Conservation (phyloP, 1,139 yeast genomes). For the Geotrichum bryndzae region DNA sequence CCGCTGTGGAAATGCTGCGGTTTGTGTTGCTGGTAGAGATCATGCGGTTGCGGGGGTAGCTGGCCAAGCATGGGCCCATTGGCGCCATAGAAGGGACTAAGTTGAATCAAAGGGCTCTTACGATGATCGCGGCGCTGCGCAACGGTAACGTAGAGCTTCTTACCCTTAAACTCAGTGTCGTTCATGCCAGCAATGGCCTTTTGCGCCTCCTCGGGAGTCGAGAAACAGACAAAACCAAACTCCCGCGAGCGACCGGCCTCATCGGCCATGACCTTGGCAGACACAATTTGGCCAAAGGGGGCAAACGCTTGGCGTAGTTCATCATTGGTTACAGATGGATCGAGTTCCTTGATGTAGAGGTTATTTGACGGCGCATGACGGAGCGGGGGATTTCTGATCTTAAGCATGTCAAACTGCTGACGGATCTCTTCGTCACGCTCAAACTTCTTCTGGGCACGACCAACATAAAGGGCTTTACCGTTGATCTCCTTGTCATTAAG, state of each 20-base stretch:
- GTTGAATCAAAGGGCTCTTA: constrained; percentile 32
- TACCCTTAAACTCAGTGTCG: constrained; percentile 78
- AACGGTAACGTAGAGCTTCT: constrained; percentile 85
- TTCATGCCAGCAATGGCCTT: constrained; percentile 89
- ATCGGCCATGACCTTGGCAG: constrained; percentile 87
- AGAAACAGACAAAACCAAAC: constrained; percentile 91
- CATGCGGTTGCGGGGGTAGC: neutral
- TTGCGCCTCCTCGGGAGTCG: constrained; percentile 87
- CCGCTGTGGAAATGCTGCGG: neutral
- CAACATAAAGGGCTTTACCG: constrained; percentile 73
- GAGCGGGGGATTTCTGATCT: neutral
- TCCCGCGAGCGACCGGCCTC: constrained; percentile 86
- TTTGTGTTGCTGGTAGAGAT: neutral
- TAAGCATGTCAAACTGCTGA: constrained; percentile 50
- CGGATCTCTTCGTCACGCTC: constrained; percentile 85
- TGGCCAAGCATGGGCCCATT: constrained; percentile 11
- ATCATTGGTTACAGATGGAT: constrained; percentile 75
- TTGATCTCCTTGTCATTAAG: constrained; percentile 70
- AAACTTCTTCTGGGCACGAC: constrained; percentile 90
- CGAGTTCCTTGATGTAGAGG: constrained; percentile 84
- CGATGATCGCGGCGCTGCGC: constrained; percentile 84
- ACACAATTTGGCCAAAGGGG: constrained; percentile 81
- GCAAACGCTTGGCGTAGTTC: constrained; percentile 74
- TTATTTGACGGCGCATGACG: constrained; percentile 46
- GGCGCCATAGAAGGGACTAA: constrained; percentile 1